Conservation (phyloP, 1,284 basidiomycete genomes). For the Rhodotorula sp. region DNA sequence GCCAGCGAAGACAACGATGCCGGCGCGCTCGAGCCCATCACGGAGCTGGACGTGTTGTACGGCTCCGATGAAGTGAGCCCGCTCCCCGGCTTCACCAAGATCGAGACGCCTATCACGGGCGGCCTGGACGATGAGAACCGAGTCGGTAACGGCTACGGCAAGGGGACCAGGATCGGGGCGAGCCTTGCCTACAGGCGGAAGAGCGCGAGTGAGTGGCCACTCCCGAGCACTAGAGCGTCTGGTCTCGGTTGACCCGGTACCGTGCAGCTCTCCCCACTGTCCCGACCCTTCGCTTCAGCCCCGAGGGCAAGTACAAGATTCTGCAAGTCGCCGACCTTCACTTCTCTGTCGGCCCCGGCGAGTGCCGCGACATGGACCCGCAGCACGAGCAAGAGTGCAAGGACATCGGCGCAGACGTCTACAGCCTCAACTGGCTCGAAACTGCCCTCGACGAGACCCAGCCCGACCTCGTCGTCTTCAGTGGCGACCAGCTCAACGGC, state of each 20-base stretch:
- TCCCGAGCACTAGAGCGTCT: neutral
- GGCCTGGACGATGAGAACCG: conserved; percentile 44
- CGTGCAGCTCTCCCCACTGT: conserved; percentile 57
- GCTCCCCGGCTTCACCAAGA: conserved; percentile 77
- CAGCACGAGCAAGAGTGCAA: conserved; percentile 21
- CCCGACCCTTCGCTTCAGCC: conserved; percentile 73
- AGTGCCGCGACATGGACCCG: conserved; percentile 42
- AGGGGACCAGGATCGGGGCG: conserved; percentile 22
- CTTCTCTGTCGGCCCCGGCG: conserved; percentile 51
- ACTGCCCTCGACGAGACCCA: conserved; percentile 74
- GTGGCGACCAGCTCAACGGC: conserved; percentile 50
- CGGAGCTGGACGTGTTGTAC: conserved; percentile 81
- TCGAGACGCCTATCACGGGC: conserved; percentile 56
- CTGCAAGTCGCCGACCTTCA: conserved; percentile 88
- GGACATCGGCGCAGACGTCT: conserved; percentile 56
- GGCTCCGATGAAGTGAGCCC: conserved; percentile 64
- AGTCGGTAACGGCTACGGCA: conserved; percentile 13
- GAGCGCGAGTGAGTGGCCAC: conserved; percentile 3
- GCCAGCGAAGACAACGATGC: conserved; percentile 13
- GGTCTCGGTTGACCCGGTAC: no score
- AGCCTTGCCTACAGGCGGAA: conserved; percentile 29
- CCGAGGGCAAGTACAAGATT: conserved; percentile 77
- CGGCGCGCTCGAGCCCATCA: conserved; percentile 55
- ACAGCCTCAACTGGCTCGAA: conserved; percentile 67
- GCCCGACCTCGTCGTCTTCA: conserved; percentile 78